phyloP scores from a whole-genome alignment of 2,329 filamentous ascomycete species.

The Lachnellula occidentalis region DNA sequence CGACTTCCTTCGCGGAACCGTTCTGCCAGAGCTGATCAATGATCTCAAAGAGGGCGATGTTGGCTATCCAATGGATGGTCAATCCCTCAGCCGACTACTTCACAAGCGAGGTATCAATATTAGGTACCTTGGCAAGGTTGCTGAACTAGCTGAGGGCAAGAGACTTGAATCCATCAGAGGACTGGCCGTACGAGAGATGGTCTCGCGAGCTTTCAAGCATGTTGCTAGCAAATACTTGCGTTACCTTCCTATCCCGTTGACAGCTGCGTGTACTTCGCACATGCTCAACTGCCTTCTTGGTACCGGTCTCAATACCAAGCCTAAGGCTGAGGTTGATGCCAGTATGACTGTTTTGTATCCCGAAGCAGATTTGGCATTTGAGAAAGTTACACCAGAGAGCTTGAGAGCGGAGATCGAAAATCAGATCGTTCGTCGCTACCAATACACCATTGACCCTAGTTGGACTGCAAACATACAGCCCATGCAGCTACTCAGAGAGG shows the following conservation, averaged over 20 bases:
- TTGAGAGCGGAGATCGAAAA: slow-evolving; percentile 64
- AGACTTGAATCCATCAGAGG: slow-evolving; percentile 72
- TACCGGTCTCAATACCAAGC: slow-evolving; percentile 67
- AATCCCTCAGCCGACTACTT: slow-evolving; percentile 78
- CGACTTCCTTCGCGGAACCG: slow-evolving; percentile 66
- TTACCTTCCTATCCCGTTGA: slow-evolving; percentile 71
- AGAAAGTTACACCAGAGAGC: slow-evolving; percentile 67
- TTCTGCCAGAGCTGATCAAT: slow-evolving; percentile 78
- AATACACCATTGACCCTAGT: slow-evolving; percentile 62
- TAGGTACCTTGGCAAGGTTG: slow-evolving; percentile 85
- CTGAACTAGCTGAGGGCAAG: slow-evolving; percentile 61
- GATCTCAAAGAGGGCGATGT: slow-evolving; percentile 90
- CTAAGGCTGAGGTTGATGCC: slow-evolving; percentile 70
- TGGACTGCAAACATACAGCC: slow-evolving; percentile 67
- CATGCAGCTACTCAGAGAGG: slow-evolving; percentile 81
- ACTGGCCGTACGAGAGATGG: slow-evolving; percentile 84
- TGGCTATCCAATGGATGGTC: slow-evolving; percentile 98
- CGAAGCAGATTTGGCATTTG: slow-evolving; percentile 76
- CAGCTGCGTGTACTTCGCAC: slow-evolving; percentile 75
- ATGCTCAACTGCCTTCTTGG: slow-evolving; percentile 92
- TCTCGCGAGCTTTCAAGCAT: slow-evolving; percentile 95
- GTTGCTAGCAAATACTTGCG: slow-evolving; percentile 73
- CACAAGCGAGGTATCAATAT: slow-evolving; percentile 98
- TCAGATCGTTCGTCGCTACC: slow-evolving; percentile 69
- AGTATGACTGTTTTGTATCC: slow-evolving; percentile 70